Conservation (phyloP, 1,284 basidiomycete genomes). For the Erythrobasidium hasegawianum region DNA sequence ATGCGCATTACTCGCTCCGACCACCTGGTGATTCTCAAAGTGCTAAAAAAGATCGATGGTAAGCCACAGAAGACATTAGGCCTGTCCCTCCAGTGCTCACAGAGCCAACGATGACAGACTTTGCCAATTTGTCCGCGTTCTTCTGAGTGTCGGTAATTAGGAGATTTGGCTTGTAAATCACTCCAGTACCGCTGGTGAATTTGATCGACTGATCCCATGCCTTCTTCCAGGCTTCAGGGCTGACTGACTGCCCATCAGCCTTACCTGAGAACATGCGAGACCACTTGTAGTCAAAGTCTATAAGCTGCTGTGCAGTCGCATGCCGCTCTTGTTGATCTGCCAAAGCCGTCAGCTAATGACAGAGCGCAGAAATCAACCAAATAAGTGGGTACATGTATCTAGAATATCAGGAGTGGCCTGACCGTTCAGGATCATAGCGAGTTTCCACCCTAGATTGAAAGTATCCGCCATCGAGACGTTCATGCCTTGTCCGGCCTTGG, state of each 20-base stretch:
- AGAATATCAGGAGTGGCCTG: conserved; percentile 63
- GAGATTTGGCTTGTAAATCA: conserved; percentile 34
- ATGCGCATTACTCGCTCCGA: conserved; percentile 35
- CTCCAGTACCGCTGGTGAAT: conserved; percentile 37
- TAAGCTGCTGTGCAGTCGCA: conserved; percentile 59
- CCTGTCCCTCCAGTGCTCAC: not conserved
- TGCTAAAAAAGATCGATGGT: conserved; percentile 16
- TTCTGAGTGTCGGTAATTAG: conserved; percentile 12
- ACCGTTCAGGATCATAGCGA: conserved; percentile 53
- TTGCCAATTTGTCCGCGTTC: not conserved
- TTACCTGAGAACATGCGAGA: conserved; percentile 70
- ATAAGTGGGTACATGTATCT: conserved; percentile 54
- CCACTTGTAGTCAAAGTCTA: conserved; percentile 71
- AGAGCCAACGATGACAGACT: conserved; percentile 14
- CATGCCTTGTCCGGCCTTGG: conserved; percentile 56
- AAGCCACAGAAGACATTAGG: no score
- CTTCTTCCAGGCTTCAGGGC: conserved; percentile 1
- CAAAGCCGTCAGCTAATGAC: conserved; percentile 62
- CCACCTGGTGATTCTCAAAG: conserved; percentile 36
- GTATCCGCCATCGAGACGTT: conserved; percentile 76
- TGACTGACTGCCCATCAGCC: conserved; percentile 48
- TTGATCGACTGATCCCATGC: conserved; percentile 15
- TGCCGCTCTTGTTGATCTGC: conserved; percentile 57
- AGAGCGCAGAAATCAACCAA: conserved; percentile 48
- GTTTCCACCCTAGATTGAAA: conserved; percentile 78